A percentile compares a stretch with the other conserved stretches of the same genome.
Evolutionary conservation across 768 basidiomycete genomes (phyloP).

Genomic region (Macrolepiota fuliginosa): DNA sequence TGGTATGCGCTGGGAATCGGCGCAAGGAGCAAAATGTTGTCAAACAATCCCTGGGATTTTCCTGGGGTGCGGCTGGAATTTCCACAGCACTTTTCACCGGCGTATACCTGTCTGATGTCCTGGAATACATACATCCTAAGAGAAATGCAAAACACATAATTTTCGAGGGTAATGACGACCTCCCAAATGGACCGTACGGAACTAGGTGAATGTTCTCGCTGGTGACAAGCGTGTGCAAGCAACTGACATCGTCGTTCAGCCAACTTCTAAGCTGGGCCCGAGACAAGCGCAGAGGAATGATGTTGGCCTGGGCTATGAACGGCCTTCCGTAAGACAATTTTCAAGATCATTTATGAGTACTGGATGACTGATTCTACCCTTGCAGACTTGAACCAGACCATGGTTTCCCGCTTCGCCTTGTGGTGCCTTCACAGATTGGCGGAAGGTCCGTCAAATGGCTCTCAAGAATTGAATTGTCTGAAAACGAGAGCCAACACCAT

Average conservation of each 20-base stretch:
- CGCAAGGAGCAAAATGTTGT: constrained; percentile 67
- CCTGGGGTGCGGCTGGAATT: constrained; percentile 51
- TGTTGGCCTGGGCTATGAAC: constrained; percentile 58
- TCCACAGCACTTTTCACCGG: constrained; percentile 61
- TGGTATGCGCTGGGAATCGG: constrained; percentile 65
- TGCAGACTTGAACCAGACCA: constrained; percentile 55
- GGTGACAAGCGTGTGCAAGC: neutral
- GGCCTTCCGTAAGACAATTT: constrained; percentile 34
- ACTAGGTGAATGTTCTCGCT: constrained; percentile 28
- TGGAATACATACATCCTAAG: constrained; percentile 41
- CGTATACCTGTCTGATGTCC: constrained; percentile 52
- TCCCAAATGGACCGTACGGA: constrained; percentile 62
- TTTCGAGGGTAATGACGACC: constrained; percentile 56
- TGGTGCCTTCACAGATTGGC: constrained; percentile 64
- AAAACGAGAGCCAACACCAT: constrained; percentile 51
- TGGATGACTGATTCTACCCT: neutral
- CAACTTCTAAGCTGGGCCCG: constrained; percentile 44
- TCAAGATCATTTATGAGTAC: no score
- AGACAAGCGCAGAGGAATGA: constrained; percentile 46
- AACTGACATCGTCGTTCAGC: constrained; percentile 15
- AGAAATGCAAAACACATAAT: constrained; percentile 45
- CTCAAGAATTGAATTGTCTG: constrained; percentile 48
- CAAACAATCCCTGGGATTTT: constrained; percentile 52
- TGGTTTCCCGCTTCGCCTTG: constrained; percentile 61
- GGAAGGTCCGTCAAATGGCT: constrained; percentile 64